Evolutionary conservation across 148 eudicot species (phyloP), one percentile per base, ranked within the genome.

Genomic region (Heliamphora exappendiculata): DNA sequence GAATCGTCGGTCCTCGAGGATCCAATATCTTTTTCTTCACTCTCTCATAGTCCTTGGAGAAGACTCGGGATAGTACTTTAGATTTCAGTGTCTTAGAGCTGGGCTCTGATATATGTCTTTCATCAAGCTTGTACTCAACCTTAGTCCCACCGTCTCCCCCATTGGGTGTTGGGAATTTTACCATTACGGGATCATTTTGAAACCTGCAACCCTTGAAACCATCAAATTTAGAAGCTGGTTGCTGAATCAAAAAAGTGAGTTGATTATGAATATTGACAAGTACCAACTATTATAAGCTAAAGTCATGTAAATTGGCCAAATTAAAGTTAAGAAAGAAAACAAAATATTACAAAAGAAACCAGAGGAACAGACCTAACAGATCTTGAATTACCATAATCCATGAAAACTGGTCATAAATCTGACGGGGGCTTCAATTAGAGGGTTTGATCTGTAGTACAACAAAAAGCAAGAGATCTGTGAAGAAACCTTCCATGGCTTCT

Each of bases 41-140:
- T 14, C 79, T 75, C 10, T 84, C 88, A 33, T 88, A 90, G 42
- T 88, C 93, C 64, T 90, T 91, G 0, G 91, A 88, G 66, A 90
- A 90, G 5, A 90, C 93, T 63, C 93, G 75, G 24, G 85, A 86
- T 1, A 90, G 74, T 6, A 88, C 87, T 72, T 80, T 84, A 4
- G 86, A 81, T 67, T 82, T 87, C 33, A 90, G 42, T 6, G 86
- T 59, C 60, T 36, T 68, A 44, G 81, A 70, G 67, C 76, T 67
- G 41, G 78, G 19, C 19, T 60, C 68, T 34, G 75, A 70, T 77
- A 76, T 73, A 70, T 73, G 72, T 28, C 53, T 68, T 57, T 81
- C 88, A 44, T 83, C 85, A 39, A 86, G 72, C 39, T 62, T 80
- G 81, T 81, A 86, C 59, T 80, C 79, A 7, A 69, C 57, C n/a